Evolutionary conservation across 257 asterid genomes (phyloP).

Genomic region (Plantago major): DNA sequence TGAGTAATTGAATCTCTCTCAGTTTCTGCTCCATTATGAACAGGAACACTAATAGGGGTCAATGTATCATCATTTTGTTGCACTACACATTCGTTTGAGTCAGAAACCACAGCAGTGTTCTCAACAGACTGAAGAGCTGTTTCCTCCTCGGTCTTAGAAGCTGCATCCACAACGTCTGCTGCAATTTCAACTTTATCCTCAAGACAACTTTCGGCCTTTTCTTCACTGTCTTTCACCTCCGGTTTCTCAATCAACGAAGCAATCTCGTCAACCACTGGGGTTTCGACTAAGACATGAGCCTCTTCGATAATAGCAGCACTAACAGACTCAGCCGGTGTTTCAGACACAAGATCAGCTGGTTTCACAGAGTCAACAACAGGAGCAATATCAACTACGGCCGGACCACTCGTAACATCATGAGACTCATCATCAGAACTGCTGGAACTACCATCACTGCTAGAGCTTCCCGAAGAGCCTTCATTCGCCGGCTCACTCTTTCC

Average conservation of each 20-base stretch:
- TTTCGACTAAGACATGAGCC: conserved; percentile 22
- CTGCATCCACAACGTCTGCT: conserved; percentile 13
- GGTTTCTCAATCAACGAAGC: conserved; percentile 22
- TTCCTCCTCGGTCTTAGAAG: conserved; percentile 21
- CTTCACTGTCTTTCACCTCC: conserved; percentile 25
- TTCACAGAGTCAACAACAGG: conserved; percentile 25
- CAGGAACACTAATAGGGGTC: conserved; percentile 20
- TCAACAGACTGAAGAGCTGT: conserved; percentile 16
- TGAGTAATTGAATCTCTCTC: conserved; percentile 37
- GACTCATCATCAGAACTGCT: conserved; percentile 42
- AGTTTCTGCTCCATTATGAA: conserved; percentile 24
- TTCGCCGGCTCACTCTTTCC: conserved; percentile 18
- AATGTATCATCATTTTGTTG: conserved; percentile 30
- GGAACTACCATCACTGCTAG: conserved; percentile 21
- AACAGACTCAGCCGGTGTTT: conserved; percentile 12
- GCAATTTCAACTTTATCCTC: conserved; percentile 20
- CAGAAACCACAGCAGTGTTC: conserved; percentile 14
- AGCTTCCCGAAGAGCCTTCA: conserved; percentile 31
- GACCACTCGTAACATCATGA: conserved; percentile 19
- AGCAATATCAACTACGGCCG: conserved; percentile 20
- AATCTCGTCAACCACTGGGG: conserved; percentile 14
- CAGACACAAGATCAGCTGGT: conserved; percentile 25
- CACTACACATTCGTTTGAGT: conserved; percentile 15
- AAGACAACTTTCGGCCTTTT: conserved; percentile 7
- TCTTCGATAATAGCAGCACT: conserved; percentile 14